Base-by-base conservation (phyloP, 2,329 filamentous ascomycete species). In the Raffaelea albimanens region DNA sequence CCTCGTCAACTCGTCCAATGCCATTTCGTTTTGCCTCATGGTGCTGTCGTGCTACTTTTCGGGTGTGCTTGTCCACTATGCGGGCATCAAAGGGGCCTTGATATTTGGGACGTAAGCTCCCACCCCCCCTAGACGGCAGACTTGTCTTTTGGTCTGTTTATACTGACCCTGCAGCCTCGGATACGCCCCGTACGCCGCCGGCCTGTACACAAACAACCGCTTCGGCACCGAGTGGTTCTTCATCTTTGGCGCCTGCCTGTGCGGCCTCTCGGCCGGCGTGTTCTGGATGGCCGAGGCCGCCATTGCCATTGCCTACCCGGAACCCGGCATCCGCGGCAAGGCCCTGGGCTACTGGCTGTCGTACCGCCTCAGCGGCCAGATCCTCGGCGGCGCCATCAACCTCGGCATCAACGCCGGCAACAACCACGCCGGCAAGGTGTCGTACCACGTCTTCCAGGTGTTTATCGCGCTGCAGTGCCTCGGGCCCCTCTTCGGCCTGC, bases 231-330 rank as follows among this genome's bases (percentile, higher is more conserved):
- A 82, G 53, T 88, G 84, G 84, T 71, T 87, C 10, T 73, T 81
- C 0, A 69, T 87, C 1, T 62, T 87, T 9, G 84, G 83, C 0
- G 82, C 81, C 1, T 81, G 81, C 0, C 66, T 83, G 0, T 87
- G 83, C 52, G 83, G 83, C 18, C 70, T 86, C 29, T 82, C 78
- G 0, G 83, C 84, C 0, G 84, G 84, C 0, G 69, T 87, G 0
- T 87, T 87, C 62, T 88, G 84, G 84, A 81, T 81, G 70, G 78
- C 83, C 0, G 84, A 88, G 62, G 81, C 81, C 1, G 83, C 84
- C 0, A 85, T 88, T 48, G 83, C 83, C 0, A 75, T 87, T 19
- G 72, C 78, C 0, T 88, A 88, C 53, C 83, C 83, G 0, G 83
- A 87, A 55, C 81, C 82, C 0, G 78, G 76, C 58, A 84, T 84